phyloP scores from a whole-genome alignment of 176 grass and related monocot species.

The Oryza officinalis region DNA sequence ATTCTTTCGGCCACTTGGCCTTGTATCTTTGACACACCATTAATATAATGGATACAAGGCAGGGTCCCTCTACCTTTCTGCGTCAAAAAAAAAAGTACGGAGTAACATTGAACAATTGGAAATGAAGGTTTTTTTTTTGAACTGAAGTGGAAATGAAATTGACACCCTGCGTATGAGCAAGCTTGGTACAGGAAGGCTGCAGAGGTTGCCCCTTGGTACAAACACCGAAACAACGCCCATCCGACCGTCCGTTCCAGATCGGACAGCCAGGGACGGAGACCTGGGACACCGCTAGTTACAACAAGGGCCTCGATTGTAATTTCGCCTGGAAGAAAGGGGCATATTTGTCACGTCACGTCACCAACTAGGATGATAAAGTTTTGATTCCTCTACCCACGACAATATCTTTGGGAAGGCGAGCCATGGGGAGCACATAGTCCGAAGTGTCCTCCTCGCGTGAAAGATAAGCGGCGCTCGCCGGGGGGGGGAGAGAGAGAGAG shows the following conservation, averaged over 20 bases:
- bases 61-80: too few species aligned
- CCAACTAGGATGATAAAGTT: not conserved
- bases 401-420: slow-evolving; percentile 27
- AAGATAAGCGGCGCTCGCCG: slow-evolving; percentile 9
- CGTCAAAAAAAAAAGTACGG: too few species aligned
- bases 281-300: not conserved
- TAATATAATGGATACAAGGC: too few species aligned
- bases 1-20: too few species aligned
- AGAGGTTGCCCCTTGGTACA: too few species aligned
- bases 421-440: not conserved
- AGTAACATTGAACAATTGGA: not conserved
- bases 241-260: not conserved
- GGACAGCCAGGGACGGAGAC: not conserved
- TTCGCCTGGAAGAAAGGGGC: not conserved
- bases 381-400: not conserved
- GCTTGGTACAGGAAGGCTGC: not conserved
- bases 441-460: slow-evolving; percentile 22
- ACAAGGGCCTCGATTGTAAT: not conserved
- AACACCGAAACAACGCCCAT: not conserved
- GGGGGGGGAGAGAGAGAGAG: not conserved
- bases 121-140: too few species aligned
- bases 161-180: not conserved
- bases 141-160: not conserved
- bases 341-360: slow-evolving; percentile 4
- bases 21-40: too few species aligned